phyloP scores from a whole-genome alignment of 2,329 filamentous ascomycete species.

The Fusarium torreyae region DNA sequence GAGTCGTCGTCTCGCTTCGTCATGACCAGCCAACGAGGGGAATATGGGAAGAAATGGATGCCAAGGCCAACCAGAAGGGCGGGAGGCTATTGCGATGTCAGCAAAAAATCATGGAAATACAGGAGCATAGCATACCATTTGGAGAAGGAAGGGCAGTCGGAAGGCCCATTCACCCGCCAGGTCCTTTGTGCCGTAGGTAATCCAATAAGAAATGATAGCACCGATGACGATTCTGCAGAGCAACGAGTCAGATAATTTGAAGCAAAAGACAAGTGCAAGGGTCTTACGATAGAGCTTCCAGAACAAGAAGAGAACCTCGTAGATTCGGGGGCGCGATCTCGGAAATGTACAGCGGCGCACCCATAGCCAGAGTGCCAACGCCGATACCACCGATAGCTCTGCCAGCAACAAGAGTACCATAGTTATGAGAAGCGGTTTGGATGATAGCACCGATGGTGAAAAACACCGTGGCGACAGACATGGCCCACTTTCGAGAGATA shows the following conservation, averaged over 20 bases:
- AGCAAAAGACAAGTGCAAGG: not conserved
- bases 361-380: constrained; percentile 64
- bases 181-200: constrained; percentile 65
- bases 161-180: constrained; percentile 60
- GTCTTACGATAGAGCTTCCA: constrained; percentile 60
- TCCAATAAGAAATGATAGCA: constrained; percentile 66
- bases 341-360: constrained; percentile 63
- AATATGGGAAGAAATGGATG: constrained; percentile 64
- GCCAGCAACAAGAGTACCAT: constrained; percentile 36
- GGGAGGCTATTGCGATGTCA: constrained; percentile 59
- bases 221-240: constrained; percentile 53
- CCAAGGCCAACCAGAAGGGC: constrained; percentile 59
- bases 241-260: too few relatives aligned
- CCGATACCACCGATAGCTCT: constrained; percentile 59
- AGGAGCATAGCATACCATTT: constrained; percentile 12
- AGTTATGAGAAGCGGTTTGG: constrained; percentile 44
- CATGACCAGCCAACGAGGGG: constrained; percentile 62
- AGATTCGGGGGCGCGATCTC: constrained; percentile 66
- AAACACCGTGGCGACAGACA: constrained; percentile 46
- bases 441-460: constrained; percentile 48
- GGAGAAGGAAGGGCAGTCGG: constrained; percentile 56
- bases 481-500: constrained; percentile 46
- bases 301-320: constrained; percentile 62
- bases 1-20: constrained; percentile 58
- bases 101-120: constrained; percentile 57